Percentiles rank a stretch among this genome's conserved stretches.
Evolutionary conservation across 1,284 basidiomycete species (phyloP).

Genomic region (Ceratobasidium theobromae): DNA sequence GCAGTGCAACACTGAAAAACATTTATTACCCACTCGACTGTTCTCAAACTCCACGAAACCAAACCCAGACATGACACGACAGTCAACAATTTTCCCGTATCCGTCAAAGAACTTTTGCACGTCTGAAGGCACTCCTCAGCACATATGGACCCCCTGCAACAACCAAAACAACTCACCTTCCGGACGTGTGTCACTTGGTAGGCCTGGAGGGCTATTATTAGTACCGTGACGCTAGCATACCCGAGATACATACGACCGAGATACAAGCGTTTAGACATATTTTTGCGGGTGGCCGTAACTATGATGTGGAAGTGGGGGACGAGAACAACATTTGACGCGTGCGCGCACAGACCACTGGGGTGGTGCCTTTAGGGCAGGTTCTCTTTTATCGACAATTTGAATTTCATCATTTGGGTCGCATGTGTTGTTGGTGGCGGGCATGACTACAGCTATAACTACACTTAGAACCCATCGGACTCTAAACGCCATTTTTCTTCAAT

Average conservation of each 20-base stretch:
- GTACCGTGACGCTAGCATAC: neutral
- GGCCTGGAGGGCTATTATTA: conserved; percentile 50
- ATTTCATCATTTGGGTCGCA: neutral
- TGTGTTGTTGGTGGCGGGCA: neutral
- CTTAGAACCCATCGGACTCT: no score
- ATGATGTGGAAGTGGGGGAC: neutral
- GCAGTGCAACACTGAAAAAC: conserved; percentile 16
- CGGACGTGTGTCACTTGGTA: conserved; percentile 73
- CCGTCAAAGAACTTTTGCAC: conserved; percentile 83
- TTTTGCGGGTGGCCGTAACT: conserved; percentile 1
- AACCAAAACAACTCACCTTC: conserved; percentile 46
- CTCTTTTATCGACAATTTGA: neutral
- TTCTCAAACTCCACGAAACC: conserved; percentile 94
- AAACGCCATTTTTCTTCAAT: no score
- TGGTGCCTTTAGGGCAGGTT: conserved; percentile 4
- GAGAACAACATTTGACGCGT: conserved; percentile 10
- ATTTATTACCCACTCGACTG: conserved; percentile 54
- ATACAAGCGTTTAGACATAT: conserved; percentile 77
- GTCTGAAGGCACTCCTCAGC: conserved; percentile 45
- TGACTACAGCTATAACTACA: neutral
- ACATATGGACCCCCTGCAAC: neutral
- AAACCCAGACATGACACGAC: conserved; percentile 93
- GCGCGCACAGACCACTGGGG: conserved; percentile 13
- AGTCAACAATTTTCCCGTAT: conserved; percentile 83
- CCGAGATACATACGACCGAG: conserved; percentile 65